These are phyloP conservation scores for Flaveria linearis DNA, from an alignment of 129 eudicot genomes.

Conservation along the genomic window DNA sequence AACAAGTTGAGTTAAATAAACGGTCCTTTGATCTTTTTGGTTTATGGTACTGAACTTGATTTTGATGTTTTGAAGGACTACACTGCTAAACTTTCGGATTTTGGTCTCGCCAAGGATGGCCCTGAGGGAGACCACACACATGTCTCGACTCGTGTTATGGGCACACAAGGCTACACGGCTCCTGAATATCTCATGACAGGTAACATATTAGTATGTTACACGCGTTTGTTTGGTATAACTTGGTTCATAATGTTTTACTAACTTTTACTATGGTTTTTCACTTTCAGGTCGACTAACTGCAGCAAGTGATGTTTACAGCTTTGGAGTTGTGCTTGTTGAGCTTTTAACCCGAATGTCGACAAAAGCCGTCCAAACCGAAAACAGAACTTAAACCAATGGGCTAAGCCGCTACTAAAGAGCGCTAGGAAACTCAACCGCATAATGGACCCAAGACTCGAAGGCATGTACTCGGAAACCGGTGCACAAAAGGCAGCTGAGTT, in stretches of 20 bases:
- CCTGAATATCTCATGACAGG: slow-evolving; percentile 59
- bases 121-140: slow-evolving; percentile 44
- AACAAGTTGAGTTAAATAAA: background rate
- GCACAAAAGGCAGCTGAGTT: slow-evolving; percentile 65
- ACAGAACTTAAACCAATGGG: slow-evolving; percentile 78
- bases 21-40: background rate
- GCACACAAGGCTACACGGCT: slow-evolving; percentile 75
- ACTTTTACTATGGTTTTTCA: background rate
- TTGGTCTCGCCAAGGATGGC: slow-evolving; percentile 45
- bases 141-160: slow-evolving; percentile 50
- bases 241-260: background rate
- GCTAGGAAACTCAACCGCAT: slow-evolving; percentile 52
- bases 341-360: slow-evolving; percentile 72
- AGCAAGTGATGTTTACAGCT: slow-evolving; percentile 85
- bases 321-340: slow-evolving; percentile 78
- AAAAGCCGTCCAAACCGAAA: slow-evolving; percentile 60
- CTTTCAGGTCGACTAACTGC: slow-evolving; percentile 80
- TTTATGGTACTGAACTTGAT: slow-evolving; percentile 13
- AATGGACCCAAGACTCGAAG: slow-evolving; percentile 82
- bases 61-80: slow-evolving; percentile 33
- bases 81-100: slow-evolving; percentile 45
- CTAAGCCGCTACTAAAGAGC: slow-evolving; percentile 51
- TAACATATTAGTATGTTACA: background rate
- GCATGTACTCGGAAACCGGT: slow-evolving; percentile 62
- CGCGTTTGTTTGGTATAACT: background rate